Conservation (phyloP, 306 rosid species). For the Ammopiptanthus mongolicus region DNA sequence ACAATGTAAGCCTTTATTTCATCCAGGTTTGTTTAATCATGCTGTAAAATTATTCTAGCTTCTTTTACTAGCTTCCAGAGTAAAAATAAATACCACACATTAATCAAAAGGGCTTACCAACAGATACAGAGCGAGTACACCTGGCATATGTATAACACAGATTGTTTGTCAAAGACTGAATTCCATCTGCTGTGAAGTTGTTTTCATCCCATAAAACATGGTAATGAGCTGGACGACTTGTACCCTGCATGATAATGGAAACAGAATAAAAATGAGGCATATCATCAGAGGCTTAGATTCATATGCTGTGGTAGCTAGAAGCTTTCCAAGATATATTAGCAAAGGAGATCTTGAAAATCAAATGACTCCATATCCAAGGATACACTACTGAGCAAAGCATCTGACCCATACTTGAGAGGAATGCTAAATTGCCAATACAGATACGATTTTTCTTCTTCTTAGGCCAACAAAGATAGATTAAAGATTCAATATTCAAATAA, state of each 20-base stretch:
- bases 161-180: conserved; percentile 81
- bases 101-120: conserved; percentile 52
- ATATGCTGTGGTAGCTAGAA: neutral
- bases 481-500: neutral
- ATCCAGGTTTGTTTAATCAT: neutral
- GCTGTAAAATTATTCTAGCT: neutral
- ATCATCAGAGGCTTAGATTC: neutral
- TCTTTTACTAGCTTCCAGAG: neutral
- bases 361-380: neutral
- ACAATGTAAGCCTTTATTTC: neutral
- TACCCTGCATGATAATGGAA: conserved; percentile 53
- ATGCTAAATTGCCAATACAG: neutral
- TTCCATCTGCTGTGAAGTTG: conserved; percentile 81
- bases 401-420: neutral
- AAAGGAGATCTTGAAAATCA: neutral
- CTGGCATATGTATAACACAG: conserved; percentile 97
- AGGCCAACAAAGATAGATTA: neutral
- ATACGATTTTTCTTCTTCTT: neutral
- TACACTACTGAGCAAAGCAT: neutral
- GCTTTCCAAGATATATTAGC: neutral
- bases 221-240: conserved; percentile 97
- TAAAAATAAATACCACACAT: neutral
- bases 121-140: conserved; percentile 91
- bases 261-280: neutral
- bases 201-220: conserved; percentile 97